These are phyloP conservation scores for Citrus medica DNA, from an alignment of 345 rosid genomes.

Conservation along the genomic window DNA sequence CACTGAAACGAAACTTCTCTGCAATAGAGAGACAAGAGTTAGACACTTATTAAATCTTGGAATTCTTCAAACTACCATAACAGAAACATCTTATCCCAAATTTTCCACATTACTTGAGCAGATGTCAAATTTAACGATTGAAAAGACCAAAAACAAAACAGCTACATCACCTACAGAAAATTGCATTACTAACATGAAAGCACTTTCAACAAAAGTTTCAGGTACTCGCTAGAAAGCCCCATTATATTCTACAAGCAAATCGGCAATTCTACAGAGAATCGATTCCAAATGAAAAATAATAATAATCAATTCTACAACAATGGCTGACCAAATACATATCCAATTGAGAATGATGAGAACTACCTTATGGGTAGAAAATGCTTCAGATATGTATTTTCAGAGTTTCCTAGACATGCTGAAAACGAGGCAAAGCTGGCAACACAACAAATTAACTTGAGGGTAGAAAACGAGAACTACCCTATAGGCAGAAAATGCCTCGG, in stretches of 20 bases:
- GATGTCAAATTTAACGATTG: not conserved
- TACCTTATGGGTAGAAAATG: not conserved
- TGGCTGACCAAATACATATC: not conserved
- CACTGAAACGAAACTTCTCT: conserved; percentile 97
- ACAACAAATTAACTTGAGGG: not conserved
- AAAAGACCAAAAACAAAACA: not conserved
- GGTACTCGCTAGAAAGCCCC: not conserved
- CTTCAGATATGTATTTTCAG: not conserved
- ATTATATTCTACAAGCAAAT: not conserved
- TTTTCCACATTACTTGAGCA: not conserved
- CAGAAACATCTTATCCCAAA: not conserved
- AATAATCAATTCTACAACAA: not conserved
- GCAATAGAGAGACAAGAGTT: conserved; percentile 28
- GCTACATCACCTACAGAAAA: not conserved
- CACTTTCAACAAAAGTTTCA: not conserved
- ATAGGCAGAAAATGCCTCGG: not conserved
- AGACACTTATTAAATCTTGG: not conserved
- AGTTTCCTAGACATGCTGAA: not conserved
- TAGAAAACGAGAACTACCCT: not conserved
- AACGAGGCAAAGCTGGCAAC: not conserved
- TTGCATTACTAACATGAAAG: not conserved
- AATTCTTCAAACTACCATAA: not conserved
- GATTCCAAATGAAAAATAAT: not conserved
- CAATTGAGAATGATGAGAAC: not conserved
- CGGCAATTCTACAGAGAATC: not conserved